Evolutionary conservation across 2,329 filamentous ascomycete species (phyloP).

Genomic region (Arthrobotrys entomopaga): DNA sequence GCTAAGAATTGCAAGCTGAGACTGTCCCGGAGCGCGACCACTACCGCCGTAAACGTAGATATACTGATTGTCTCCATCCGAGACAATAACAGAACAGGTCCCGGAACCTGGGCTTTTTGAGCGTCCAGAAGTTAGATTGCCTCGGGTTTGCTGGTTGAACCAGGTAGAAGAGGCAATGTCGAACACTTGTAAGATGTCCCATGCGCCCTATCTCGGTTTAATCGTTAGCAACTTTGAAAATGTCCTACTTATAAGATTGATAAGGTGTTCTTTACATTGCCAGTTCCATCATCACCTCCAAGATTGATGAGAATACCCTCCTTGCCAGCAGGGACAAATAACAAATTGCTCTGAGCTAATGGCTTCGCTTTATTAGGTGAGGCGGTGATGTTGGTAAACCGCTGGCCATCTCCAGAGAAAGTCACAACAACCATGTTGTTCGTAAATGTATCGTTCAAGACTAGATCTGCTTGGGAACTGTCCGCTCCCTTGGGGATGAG

Average conservation of each 20-base stretch:
- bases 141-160: slow-evolving; percentile 41
- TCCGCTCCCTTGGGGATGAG: slow-evolving; percentile 43
- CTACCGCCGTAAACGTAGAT: slow-evolving; percentile 53
- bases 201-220: slow-evolving; percentile 34
- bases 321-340: slow-evolving; percentile 52
- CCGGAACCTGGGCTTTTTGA: slow-evolving; percentile 41
- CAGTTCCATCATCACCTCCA: slow-evolving; percentile 36
- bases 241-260: not conserved
- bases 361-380: slow-evolving; percentile 13
- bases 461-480: slow-evolving; percentile 24
- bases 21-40: slow-evolving; percentile 44
- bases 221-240: too few relatives aligned
- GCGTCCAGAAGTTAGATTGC: slow-evolving; percentile 45
- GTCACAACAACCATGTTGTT: slow-evolving; percentile 41
- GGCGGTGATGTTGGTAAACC: slow-evolving; percentile 43
- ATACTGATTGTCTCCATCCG: slow-evolving; percentile 38
- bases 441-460: slow-evolving; percentile 28
- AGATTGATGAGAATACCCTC: slow-evolving; percentile 43
- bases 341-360: slow-evolving; percentile 39
- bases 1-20: slow-evolving; percentile 45
- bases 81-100: slow-evolving; percentile 44
- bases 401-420: slow-evolving; percentile 25
- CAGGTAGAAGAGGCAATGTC: slow-evolving; percentile 50
- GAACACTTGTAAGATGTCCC: slow-evolving; percentile 51
- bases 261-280: slow-evolving; percentile 34